phyloP scores from a whole-genome alignment of 352 stramenopile species.

The Globisporangium lucens region DNA sequence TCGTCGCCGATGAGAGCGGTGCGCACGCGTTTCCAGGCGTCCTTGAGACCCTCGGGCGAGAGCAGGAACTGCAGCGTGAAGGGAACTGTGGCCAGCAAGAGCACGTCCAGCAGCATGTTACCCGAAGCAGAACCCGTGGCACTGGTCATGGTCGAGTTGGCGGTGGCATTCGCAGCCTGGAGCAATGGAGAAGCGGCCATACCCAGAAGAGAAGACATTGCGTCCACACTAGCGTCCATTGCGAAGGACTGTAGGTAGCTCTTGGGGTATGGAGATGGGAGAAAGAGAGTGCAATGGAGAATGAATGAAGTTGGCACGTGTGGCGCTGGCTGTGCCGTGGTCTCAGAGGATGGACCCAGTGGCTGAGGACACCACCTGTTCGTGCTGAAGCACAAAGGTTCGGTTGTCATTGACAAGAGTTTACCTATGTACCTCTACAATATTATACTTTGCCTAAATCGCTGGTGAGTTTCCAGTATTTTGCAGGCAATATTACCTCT shows the following conservation, averaged over 20 bases:
- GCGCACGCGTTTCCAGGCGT: conserved; percentile 25
- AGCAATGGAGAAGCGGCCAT: background rate
- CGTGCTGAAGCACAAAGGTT: background rate
- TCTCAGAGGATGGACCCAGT: background rate
- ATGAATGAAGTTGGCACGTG: background rate
- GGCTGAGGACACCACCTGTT: background rate
- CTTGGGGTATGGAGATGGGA: background rate
- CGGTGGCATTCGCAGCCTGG: conserved; percentile 14
- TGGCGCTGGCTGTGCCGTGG: no score
- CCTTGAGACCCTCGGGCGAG: conserved; percentile 31
- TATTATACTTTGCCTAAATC: background rate
- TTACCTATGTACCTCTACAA: background rate
- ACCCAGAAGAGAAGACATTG: conserved; percentile 1
- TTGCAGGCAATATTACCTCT: background rate
- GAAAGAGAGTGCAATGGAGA: conserved; percentile 1
- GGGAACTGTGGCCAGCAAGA: conserved; percentile 20
- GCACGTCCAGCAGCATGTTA: conserved; percentile 37
- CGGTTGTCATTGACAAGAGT: background rate
- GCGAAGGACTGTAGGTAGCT: background rate
- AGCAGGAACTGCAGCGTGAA: conserved; percentile 27
- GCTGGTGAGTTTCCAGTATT: background rate
- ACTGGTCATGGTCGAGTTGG: conserved; percentile 7
- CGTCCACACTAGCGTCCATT: conserved; percentile 8
- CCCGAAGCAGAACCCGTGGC: conserved; percentile 33
- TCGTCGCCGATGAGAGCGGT: conserved; percentile 20